These are phyloP conservation scores for Moniliella sp. DNA, from an alignment of 1,284 basidiomycete genomes.

Conservation along the genomic window DNA sequence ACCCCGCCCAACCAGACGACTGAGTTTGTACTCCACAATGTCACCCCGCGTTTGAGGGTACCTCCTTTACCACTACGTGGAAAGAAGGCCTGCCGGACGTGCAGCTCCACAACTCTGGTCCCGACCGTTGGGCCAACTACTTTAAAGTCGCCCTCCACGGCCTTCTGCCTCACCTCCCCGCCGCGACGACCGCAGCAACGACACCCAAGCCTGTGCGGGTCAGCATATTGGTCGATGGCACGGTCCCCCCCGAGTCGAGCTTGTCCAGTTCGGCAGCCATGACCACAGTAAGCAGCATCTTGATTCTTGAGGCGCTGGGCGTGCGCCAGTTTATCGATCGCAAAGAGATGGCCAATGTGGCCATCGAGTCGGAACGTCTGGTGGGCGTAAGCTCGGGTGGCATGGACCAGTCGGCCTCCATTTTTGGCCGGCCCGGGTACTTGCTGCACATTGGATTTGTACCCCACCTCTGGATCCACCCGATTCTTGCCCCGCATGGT, in stretches of 20 bases:
- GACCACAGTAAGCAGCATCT: conserved; percentile 23
- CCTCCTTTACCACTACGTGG: conserved; percentile 11
- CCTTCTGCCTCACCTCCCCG: conserved; percentile 19
- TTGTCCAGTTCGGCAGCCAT: conserved; percentile 26
- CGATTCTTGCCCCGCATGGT: conserved; percentile 10
- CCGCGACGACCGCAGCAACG: conserved; percentile 1
- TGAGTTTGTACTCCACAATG: conserved; percentile 13
- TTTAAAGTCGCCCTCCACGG: conserved; percentile 27
- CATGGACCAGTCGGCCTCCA: conserved; percentile 30
- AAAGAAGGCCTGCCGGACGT: conserved; percentile 7
- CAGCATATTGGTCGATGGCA: conserved; percentile 24
- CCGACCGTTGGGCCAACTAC: conserved; percentile 29
- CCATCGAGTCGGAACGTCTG: conserved; percentile 18
- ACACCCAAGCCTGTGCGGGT: conserved; percentile 8
- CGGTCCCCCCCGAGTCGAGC: conserved; percentile 23
- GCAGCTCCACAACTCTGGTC: conserved; percentile 13
- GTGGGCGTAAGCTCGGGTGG: conserved; percentile 31
- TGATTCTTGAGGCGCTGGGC: conserved; percentile 23
- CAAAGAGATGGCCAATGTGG: conserved; percentile 23
- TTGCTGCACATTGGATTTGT: conserved; percentile 27
- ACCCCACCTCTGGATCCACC: conserved; percentile 10
- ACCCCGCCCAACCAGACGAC: no score
- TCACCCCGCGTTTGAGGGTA: conserved; percentile 9
- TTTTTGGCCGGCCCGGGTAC: conserved; percentile 19
- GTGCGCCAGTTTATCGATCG: conserved; percentile 13